Conservation (phyloP, 352 stramenopile species). For the Phytophthora podocarpi region DNA sequence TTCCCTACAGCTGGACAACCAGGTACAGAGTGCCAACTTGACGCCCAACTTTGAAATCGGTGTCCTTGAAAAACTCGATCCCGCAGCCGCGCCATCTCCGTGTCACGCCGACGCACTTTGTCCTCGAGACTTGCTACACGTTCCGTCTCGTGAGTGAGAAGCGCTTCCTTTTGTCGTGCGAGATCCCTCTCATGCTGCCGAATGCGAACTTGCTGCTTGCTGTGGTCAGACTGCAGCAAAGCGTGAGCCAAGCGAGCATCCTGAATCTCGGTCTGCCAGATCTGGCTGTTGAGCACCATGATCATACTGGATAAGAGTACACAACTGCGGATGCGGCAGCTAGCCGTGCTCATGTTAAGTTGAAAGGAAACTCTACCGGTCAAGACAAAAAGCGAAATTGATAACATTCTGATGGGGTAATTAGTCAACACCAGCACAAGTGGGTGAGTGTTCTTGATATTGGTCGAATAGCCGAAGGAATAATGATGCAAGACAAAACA, state of each 20-base stretch:
- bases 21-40: neutral
- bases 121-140: conserved; percentile 44
- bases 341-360: no score
- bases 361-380: no score
- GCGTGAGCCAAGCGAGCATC: conserved; percentile 56
- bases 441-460: no score
- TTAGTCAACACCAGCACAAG: no score
- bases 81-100: conserved; percentile 44
- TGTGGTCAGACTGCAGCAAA: conserved; percentile 52
- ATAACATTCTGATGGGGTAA: no score
- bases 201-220: conserved; percentile 61
- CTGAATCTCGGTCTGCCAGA: conserved; percentile 66
- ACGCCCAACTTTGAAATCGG: neutral
- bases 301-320: no score
- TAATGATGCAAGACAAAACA: no score
- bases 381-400: no score
- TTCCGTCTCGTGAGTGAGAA: conserved; percentile 46
- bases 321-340: no score
- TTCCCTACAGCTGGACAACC: neutral
- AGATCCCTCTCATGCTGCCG: conserved; percentile 69
- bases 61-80: conserved; percentile 9
- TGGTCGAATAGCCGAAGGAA: no score
- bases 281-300: no score
- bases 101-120: conserved; percentile 43
- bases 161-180: conserved; percentile 50